Evolutionary conservation across 441 rosid genomes (phyloP).

Genomic region (Melastoma candidum): DNA sequence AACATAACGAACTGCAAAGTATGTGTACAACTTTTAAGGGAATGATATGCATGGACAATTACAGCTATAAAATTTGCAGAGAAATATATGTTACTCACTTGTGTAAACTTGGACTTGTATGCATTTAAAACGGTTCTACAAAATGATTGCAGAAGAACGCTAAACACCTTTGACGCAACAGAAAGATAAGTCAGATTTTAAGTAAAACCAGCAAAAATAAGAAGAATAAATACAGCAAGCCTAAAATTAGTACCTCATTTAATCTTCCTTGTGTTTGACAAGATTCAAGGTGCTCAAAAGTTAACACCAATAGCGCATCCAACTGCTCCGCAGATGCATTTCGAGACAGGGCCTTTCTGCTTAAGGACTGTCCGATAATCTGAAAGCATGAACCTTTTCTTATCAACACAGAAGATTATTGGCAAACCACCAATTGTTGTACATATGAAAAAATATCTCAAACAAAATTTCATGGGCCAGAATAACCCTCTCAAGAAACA

Average conservation of each 20-base stretch:
- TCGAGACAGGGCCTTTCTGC: slow-evolving; percentile 35
- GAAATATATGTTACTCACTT: slow-evolving; percentile 31
- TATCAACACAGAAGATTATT: background rate
- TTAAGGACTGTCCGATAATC: slow-evolving; percentile 33
- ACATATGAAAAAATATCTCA: no score
- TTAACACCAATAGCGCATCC: slow-evolving; percentile 60
- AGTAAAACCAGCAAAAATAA: background rate
- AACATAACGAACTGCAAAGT: slow-evolving; percentile 71
- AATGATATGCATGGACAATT: background rate
- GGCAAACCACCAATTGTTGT: no score
- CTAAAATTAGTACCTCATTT: slow-evolving; percentile 39
- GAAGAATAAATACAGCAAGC: background rate
- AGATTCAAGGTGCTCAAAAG: slow-evolving; percentile 74
- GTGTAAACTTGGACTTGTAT: slow-evolving; percentile 69
- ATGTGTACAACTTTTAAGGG: slow-evolving; percentile 6
- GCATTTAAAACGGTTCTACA: slow-evolving; percentile 45
- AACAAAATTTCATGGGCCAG: no score
- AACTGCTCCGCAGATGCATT: slow-evolving; percentile 47
- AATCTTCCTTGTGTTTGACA: slow-evolving; percentile 53
- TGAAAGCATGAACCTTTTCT: slow-evolving; percentile 13
- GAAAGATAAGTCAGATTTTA: slow-evolving; percentile 2
- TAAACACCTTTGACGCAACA: slow-evolving; percentile 46
- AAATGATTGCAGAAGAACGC: slow-evolving; percentile 57
- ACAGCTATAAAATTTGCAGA: background rate
- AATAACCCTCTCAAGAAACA: no score